Evolutionary conservation across 345 rosid species (phyloP), one percentile per base, ranked within the genome.

Genomic region (Physaria fendleri): DNA sequence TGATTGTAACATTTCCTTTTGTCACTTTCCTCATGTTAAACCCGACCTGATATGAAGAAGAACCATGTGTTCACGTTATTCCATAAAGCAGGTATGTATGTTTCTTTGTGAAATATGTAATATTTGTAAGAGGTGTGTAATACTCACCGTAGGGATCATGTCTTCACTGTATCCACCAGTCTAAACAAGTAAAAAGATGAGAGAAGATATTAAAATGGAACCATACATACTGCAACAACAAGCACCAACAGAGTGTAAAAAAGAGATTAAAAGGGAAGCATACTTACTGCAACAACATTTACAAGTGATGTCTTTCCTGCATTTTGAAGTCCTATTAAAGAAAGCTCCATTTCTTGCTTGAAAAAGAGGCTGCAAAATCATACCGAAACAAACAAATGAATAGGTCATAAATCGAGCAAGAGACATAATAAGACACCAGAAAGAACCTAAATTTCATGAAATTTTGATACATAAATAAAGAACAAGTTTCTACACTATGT

Each of bases 21-120:
- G 94, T 87, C 64, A 90, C 97, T 75, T 90, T 90, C 80, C 82
- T 90, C 97, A 87, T 85, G 77, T 87, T 90, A 68, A 90, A 90
- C 14, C 97, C 97, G 18, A 87, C 97, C n/a, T n/a, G n/a, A n/a
- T n/a, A n/a, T n/a, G n/a, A n/a, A n/a, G n/a, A n/a, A n/a, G n/a
- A n/a, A n/a, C n/a, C n/a, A n/a, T n/a, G n/a, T n/a, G n/a, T n/a
- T n/a, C n/a, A n/a, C n/a, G n/a, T n/a, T n/a, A n/a, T n/a, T n/a
- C n/a, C n/a, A n/a, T n/a, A n/a, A n/a, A n/a, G n/a, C n/a, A n/a
- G n/a, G n/a, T n/a, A n/a, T n/a, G n/a, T n/a, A n/a, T n/a, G n/a
- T n/a, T n/a, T n/a, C n/a, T n/a, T n/a, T n/a, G n/a, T n/a, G n/a
- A n/a, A n/a, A n/a, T n/a, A n/a, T n/a, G n/a, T n/a, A n/a, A n/a